These are phyloP conservation scores for Botryotinia globosa DNA, from an alignment of 2,329 filamentous ascomycete species.

Conservation along the genomic window DNA sequence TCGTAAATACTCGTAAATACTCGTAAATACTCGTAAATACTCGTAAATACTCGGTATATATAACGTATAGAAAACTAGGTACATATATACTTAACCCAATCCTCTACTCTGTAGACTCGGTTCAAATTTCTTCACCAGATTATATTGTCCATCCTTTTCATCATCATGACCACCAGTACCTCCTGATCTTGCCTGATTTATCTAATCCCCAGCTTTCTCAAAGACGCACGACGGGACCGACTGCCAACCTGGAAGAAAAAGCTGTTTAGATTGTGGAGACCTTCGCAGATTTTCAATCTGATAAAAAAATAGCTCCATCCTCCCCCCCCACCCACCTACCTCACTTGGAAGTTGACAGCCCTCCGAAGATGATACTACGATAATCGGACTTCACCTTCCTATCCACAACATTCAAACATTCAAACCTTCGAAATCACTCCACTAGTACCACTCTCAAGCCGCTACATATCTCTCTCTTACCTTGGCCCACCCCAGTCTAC, in stretches of 20 bases:
- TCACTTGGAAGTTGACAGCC: background rate
- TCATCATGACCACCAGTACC: background rate
- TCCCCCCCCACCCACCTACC: conserved; percentile 9
- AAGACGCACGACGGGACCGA: background rate
- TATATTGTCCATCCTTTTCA: background rate
- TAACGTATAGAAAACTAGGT: background rate
- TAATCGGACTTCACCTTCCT: conserved; percentile 5
- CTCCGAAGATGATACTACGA: conserved; percentile 4
- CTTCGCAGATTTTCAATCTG: conserved; percentile 13
- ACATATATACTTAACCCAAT: background rate
- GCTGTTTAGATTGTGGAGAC: background rate
- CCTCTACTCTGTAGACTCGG: background rate
- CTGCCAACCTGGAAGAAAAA: background rate
- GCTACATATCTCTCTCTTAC: background rate
- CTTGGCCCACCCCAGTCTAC: background rate
- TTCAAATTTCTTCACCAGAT: background rate
- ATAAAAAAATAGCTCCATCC: conserved; percentile 12
- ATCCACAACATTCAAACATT: background rate
- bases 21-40: no score
- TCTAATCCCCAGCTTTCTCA: background rate
- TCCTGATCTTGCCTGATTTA: no score
- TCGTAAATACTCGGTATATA: no score
- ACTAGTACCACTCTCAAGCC: background rate
- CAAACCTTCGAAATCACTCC: background rate
- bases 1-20: no score